phyloP scores from a whole-genome alignment of 257 asterid species.

The Ligustrum vulgare region DNA sequence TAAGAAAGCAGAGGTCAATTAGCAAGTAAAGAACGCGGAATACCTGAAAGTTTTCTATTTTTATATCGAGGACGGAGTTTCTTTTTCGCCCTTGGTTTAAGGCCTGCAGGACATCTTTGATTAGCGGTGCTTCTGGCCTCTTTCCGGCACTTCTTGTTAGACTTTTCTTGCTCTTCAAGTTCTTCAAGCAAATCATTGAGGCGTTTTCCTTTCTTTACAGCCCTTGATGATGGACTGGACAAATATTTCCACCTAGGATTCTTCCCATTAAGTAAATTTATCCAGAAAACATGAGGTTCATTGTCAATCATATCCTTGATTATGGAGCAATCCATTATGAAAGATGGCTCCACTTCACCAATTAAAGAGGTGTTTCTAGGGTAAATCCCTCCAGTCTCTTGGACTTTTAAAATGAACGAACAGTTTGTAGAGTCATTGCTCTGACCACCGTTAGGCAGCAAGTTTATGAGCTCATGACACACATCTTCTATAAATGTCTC shows the following conservation, averaged over 20 bases:
- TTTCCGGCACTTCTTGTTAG: conserved; percentile 28
- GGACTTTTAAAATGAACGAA: conserved; percentile 34
- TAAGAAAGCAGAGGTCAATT: background rate
- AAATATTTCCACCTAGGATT: conserved; percentile 48
- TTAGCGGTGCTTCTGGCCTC: conserved; percentile 15
- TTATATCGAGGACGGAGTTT: conserved; percentile 17
- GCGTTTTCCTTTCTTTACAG: conserved; percentile 28
- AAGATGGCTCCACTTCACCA: conserved; percentile 48
- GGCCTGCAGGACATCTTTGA: background rate
- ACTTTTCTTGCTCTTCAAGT: conserved; percentile 12
- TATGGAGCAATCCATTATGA: conserved; percentile 27
- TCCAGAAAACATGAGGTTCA: conserved; percentile 49
- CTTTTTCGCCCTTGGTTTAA: conserved; percentile 9
- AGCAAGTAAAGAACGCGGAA: conserved; percentile 2
- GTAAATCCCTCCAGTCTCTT: conserved; percentile 40
- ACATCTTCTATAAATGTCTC: conserved; percentile 50
- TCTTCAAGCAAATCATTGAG: conserved; percentile 16
- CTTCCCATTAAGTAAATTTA: conserved; percentile 42
- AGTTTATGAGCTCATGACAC: conserved; percentile 37
- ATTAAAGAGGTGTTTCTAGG: conserved; percentile 31
- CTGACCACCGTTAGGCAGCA: conserved; percentile 38
- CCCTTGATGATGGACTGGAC: conserved; percentile 31
- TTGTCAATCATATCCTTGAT: conserved; percentile 32
- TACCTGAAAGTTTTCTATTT: conserved; percentile 27
- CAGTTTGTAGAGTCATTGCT: conserved; percentile 4